These are phyloP conservation scores for Cutaneotrichosporon spelunceum DNA, from an alignment of 1,284 basidiomycete genomes.

Conservation along the genomic window DNA sequence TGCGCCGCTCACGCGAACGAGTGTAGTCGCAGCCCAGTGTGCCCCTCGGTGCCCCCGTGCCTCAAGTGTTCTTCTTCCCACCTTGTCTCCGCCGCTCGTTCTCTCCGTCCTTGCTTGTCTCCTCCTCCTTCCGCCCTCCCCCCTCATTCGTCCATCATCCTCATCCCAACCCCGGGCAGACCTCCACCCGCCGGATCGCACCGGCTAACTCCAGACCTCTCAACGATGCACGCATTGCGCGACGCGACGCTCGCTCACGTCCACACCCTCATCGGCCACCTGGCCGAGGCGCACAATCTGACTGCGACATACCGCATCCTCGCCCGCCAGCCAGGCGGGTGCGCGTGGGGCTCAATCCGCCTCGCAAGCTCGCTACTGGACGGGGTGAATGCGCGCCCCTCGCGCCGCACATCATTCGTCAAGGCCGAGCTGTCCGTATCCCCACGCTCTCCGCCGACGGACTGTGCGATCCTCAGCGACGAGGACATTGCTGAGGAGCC, in stretches of 20 bases:
- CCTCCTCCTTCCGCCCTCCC: not conserved
- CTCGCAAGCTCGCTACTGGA: constrained; percentile 36
- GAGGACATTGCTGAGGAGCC: constrained; percentile 9
- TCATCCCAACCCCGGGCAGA: not conserved
- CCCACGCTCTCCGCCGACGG: not conserved
- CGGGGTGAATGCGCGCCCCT: constrained; percentile 20
- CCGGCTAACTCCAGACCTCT: constrained; percentile 37
- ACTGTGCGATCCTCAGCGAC: constrained; percentile 2
- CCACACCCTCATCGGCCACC: constrained; percentile 43
- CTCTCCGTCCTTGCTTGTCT: not conserved
- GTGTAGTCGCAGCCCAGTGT: no score
- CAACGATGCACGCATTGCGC: constrained; percentile 48
- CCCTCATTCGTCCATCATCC: not conserved
- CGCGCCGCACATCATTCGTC: constrained; percentile 34
- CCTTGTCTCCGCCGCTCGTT: not conserved
- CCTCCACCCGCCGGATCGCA: no score
- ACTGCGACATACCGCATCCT: constrained; percentile 45
- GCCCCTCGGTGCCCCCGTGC: not conserved
- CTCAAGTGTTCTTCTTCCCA: not conserved
- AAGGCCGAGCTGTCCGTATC: constrained; percentile 14
- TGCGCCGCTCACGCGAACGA: no score
- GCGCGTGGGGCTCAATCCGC: constrained; percentile 47
- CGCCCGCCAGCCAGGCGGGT: constrained; percentile 35
- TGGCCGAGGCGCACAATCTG: constrained; percentile 36
- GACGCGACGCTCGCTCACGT: constrained; percentile 49